Evolutionary conservation across 305 asterid genomes (phyloP).

Genomic region (Plantago lanceolata): DNA sequence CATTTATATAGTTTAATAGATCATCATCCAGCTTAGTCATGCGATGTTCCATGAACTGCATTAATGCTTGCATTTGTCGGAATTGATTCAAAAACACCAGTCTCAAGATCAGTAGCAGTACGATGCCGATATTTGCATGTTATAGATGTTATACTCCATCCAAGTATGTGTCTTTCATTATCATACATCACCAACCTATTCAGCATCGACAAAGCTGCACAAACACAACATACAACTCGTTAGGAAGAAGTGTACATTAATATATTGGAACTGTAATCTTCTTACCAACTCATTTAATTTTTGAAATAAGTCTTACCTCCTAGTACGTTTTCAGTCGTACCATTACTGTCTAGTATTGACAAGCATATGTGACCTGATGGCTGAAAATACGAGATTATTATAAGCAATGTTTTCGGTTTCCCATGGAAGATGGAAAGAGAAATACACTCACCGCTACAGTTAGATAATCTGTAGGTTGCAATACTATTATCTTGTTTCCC

Average conservation of each 20-base stretch:
- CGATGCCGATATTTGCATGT: too few relatives aligned
- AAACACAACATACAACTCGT: conserved; percentile 4
- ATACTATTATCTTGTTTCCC: conserved; percentile 26
- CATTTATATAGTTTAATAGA: too few relatives aligned
- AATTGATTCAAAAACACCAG: too few relatives aligned
- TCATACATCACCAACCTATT: conserved; percentile 49
- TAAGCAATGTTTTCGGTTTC: not conserved
- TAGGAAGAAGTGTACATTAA: not conserved
- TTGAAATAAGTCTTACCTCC: conserved; percentile 33
- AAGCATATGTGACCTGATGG: conserved; percentile 37
- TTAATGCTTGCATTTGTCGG: too few relatives aligned
- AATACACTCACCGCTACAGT: conserved; percentile 29
- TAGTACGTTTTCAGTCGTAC: conserved; percentile 28
- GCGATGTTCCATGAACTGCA: too few relatives aligned
- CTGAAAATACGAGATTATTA: conserved; percentile 19
- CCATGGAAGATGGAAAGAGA: not conserved
- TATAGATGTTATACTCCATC: conserved; percentile 24
- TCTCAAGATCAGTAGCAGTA: too few relatives aligned
- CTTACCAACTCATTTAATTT: not conserved
- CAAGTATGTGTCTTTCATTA: conserved; percentile 35
- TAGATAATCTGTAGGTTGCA: conserved; percentile 42
- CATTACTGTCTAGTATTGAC: conserved; percentile 39
- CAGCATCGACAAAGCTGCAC: conserved; percentile 39
- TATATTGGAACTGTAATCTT: not conserved
- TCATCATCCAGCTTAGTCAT: too few relatives aligned